These are phyloP conservation scores for Capronia epimyces DNA, from an alignment of 2,329 filamentous ascomycete species.

Conservation along the genomic window DNA sequence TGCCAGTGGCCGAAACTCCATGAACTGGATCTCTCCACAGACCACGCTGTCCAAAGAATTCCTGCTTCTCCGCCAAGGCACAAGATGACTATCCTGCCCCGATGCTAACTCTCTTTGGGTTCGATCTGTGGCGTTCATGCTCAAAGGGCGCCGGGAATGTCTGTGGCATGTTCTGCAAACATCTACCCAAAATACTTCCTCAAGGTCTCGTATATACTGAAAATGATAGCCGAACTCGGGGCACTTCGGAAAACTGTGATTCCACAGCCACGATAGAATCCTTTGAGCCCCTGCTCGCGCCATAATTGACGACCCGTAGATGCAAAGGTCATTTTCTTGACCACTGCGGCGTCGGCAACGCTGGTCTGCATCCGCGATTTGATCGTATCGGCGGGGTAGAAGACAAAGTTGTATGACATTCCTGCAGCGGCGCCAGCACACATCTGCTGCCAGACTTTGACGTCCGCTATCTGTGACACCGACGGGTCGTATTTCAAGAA, in stretches of 20 bases:
- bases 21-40: no score
- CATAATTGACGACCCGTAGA: constrained; percentile 66
- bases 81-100: no score
- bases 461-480: constrained; percentile 26
- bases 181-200: constrained; percentile 57
- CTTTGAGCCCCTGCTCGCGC: constrained; percentile 72
- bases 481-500: constrained; percentile 57
- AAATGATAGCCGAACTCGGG: constrained; percentile 96
- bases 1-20: no score
- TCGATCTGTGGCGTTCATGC: background rate
- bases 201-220: constrained; percentile 86
- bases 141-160: background rate
- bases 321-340: constrained; percentile 58
- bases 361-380: constrained; percentile 92
- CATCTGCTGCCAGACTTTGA: constrained; percentile 83
- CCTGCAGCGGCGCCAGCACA: constrained; percentile 80
- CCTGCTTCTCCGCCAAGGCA: no score
- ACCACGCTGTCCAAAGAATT: no score
- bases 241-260: constrained; percentile 84
- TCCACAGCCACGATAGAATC: constrained; percentile 88
- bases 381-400: constrained; percentile 95
- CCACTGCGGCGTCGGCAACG: constrained; percentile 5
- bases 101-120: no score
- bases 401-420: constrained; percentile 92
- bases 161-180: background rate